These are phyloP conservation scores for Xylaria sp. DNA, from an alignment of 2,329 filamentous ascomycete species.

Conservation along the genomic window DNA sequence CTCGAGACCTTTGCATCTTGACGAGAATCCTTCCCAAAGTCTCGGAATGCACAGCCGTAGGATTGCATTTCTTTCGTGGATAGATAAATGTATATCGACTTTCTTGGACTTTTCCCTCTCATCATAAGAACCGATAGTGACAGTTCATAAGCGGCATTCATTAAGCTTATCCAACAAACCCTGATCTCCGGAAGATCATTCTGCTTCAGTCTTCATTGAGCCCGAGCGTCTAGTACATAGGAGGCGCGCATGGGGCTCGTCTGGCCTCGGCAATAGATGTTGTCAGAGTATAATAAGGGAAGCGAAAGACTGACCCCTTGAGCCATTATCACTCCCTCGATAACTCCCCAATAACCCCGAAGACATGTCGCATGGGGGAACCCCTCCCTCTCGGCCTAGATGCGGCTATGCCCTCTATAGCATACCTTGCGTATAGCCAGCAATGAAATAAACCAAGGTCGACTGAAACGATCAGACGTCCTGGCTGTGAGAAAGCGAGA, in stretches of 20 bases:
- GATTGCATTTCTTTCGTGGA: not conserved
- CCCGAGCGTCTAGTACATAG: not conserved
- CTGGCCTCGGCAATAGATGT: no score
- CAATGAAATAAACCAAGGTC: constrained; percentile 11
- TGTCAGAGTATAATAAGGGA: no score
- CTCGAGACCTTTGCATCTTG: constrained; percentile 12
- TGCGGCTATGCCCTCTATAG: not conserved
- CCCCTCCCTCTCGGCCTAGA: not conserved
- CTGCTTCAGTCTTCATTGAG: not conserved
- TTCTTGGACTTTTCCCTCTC: not conserved
- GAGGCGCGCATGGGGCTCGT: not conserved
- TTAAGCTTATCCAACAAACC: not conserved
- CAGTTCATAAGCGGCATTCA: no score
- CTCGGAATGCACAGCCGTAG: not conserved
- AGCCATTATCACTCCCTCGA: not conserved
- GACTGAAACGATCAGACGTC: constrained; percentile 24
- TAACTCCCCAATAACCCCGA: not conserved
- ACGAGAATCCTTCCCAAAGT: constrained; percentile 22
- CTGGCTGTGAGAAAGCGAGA: constrained; percentile 13
- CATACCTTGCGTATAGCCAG: not conserved
- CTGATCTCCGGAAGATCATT: constrained; percentile 22
- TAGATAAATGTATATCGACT: not conserved
- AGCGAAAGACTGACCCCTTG: not conserved
- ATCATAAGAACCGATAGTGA: no score
- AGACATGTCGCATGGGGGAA: not conserved